phyloP scores from a whole-genome alignment of 2,329 filamentous ascomycete genomes.

The Clathrospora elynae region DNA sequence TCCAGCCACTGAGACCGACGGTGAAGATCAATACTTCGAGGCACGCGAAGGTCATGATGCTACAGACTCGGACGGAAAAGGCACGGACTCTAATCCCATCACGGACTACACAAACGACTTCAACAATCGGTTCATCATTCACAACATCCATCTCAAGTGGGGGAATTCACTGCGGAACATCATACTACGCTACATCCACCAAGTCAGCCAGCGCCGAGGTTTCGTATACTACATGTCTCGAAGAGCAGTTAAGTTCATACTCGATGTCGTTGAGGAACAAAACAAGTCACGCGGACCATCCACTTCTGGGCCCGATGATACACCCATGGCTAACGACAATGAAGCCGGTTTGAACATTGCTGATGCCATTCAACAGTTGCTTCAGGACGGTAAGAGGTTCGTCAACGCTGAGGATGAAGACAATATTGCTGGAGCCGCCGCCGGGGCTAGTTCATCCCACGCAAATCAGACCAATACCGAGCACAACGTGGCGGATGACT shows the following conservation, averaged over 20 bases:
- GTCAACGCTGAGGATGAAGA: slow-evolving; percentile 71
- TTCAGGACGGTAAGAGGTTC: slow-evolving; percentile 82
- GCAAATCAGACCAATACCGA: slow-evolving; percentile 27
- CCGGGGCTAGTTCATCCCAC: slow-evolving; percentile 15
- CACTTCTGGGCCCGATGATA: slow-evolving; percentile 29
- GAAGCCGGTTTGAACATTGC: slow-evolving; percentile 73
- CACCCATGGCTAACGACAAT: slow-evolving; percentile 52
- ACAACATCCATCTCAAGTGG: slow-evolving; percentile 98
- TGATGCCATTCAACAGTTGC: slow-evolving; percentile 81
- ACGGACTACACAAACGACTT: slow-evolving; percentile 92
- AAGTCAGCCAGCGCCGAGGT: slow-evolving; percentile 91
- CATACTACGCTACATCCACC: slow-evolving; percentile 94
- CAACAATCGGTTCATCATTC: slow-evolving; percentile 96
- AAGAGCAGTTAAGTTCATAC: slow-evolving; percentile 93
- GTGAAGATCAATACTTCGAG: slow-evolving; percentile 54
- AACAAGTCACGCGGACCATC: slow-evolving; percentile 62
- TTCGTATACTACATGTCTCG: slow-evolving; percentile 98
- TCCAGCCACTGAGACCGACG: slow-evolving; percentile 51
- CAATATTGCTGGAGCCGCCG: slow-evolving; percentile 7
- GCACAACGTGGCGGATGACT: slow-evolving; percentile 79
- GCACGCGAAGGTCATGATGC: slow-evolving; percentile 60
- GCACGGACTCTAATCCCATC: slow-evolving; percentile 69
- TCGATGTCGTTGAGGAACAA: slow-evolving; percentile 96
- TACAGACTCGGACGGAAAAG: slow-evolving; percentile 52
- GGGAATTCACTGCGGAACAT: slow-evolving; percentile 96